Percentiles rank a stretch among this genome's conserved stretches.
Conservation (phyloP, 2,329 filamentous ascomycete species). For the Ophiobolus disseminans region DNA sequence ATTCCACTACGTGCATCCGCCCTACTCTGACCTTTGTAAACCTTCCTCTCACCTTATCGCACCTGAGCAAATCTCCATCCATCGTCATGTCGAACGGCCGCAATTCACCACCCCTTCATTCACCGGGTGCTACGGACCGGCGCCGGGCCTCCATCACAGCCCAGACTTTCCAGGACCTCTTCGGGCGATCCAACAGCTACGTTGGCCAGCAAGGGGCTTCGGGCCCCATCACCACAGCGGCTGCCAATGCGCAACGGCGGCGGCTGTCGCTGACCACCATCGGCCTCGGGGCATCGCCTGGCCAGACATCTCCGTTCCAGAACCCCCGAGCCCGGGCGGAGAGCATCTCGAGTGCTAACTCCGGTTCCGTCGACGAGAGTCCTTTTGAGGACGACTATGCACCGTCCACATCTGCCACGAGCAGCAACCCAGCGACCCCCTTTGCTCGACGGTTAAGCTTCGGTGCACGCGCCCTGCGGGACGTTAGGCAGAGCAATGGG, state of each 20-base stretch:
- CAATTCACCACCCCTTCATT: conserved; percentile 49
- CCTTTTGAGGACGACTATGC: conserved; percentile 64
- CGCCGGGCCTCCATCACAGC: conserved; percentile 58
- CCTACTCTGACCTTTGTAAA: neutral
- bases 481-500: conserved; percentile 65
- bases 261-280: conserved; percentile 59
- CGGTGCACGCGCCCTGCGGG: conserved; percentile 78
- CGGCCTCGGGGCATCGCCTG: conserved; percentile 55
- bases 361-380: conserved; percentile 57
- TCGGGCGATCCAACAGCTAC: conserved; percentile 49
- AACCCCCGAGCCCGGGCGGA: conserved; percentile 52
- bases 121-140: conserved; percentile 44
- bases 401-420: conserved; percentile 59
- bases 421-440: conserved; percentile 72
- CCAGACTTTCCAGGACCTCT: conserved; percentile 58
- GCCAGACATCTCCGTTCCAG: conserved; percentile 52
- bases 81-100: conserved; percentile 48
- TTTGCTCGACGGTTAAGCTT: conserved; percentile 89
- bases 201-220: conserved; percentile 45
- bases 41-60: conserved; percentile 2
- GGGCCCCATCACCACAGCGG: conserved; percentile 58
- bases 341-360: conserved; percentile 57
- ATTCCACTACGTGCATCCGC: neutral
- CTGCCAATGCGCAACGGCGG: conserved; percentile 57
- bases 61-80: conserved; percentile 3